Evolutionary conservation across 2,329 filamentous ascomycete genomes (phyloP).

Genomic region (Cladosporium oxysporum): DNA sequence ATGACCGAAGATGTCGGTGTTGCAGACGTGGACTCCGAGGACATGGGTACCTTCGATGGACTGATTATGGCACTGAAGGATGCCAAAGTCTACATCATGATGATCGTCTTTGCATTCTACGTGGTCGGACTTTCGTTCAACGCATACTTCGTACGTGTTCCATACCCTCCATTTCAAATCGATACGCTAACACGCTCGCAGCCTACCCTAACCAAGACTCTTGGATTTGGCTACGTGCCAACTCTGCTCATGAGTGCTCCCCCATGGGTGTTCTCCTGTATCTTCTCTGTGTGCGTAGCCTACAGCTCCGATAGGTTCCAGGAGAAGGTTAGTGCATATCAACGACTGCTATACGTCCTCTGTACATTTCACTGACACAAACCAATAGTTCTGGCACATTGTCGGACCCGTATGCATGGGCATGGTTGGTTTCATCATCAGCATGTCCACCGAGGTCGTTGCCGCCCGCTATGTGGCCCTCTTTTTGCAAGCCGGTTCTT

Average conservation of each 20-base stretch:
- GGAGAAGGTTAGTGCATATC: constrained; percentile 25
- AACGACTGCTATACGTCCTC: background rate
- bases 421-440: constrained; percentile 19
- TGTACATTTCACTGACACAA: background rate
- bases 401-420: constrained; percentile 37
- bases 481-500: constrained; percentile 58
- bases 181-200: constrained; percentile 33
- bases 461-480: constrained; percentile 33
- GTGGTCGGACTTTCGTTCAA: constrained; percentile 30
- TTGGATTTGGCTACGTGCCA: constrained; percentile 68
- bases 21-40: constrained; percentile 35
- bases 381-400: constrained; percentile 58
- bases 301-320: constrained; percentile 32
- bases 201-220: constrained; percentile 54
- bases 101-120: constrained; percentile 41
- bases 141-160: constrained; percentile 21
- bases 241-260: constrained; percentile 49
- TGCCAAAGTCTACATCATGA: constrained; percentile 44
- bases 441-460: constrained; percentile 14
- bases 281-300: constrained; percentile 23
- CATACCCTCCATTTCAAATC: constrained; percentile 22
- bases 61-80: constrained; percentile 39
- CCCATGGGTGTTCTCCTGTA: constrained; percentile 36
- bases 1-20: constrained; percentile 38
- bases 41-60: constrained; percentile 42